Evolutionary conservation across 768 basidiomycete species (phyloP), one percentile per base, ranked within the genome.

Genomic region (Paxillus ammoniavirescens): DNA sequence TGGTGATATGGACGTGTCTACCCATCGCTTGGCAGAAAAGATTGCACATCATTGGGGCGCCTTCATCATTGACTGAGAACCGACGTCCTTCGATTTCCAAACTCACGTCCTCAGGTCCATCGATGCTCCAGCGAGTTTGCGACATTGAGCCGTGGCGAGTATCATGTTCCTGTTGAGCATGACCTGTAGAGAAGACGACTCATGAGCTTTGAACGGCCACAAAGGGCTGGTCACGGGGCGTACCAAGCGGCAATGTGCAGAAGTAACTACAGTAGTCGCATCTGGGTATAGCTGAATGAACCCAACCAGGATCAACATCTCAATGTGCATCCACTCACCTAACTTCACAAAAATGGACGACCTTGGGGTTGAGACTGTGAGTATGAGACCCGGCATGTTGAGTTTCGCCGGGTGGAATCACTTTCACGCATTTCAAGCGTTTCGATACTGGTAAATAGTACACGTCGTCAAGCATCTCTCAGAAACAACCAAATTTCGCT

Each of bases 141-240:
- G 81, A 78, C 83, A 85, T 85, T 1, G 82, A 83, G 5, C 84
- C 85, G 52, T 86, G 84, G 14, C 73, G 73, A 0, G 84, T 86
- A 42, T 84, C 82, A 37, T 86, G 84, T 42, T 82, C 80, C 56
- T 77, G 73, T 52, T 86, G 82, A 0, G 80, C 52, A 52, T 86
- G 84, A 0, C 79, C 84, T 86, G 41, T 4, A 33, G 8, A 3
- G 12, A 33, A 33, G n/a, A n/a, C 8, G 9, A 9, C 8, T 33
- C 33, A 9, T 33, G 33, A 33, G 3, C 33, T 3, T 1, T 6
- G 12, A 33, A 33, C 33, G 33, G 12, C 21, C 21, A 4, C 7
- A 12, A 12, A 12, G 12, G 33, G 10, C n/a, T n/a, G n/a, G n/a
- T 9, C 3, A 33, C 12, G 33, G 33, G 7, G 48, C 65, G 31